Evolutionary conservation across 768 basidiomycete genomes (phyloP).

Genomic region (Naganishia antarctica): DNA sequence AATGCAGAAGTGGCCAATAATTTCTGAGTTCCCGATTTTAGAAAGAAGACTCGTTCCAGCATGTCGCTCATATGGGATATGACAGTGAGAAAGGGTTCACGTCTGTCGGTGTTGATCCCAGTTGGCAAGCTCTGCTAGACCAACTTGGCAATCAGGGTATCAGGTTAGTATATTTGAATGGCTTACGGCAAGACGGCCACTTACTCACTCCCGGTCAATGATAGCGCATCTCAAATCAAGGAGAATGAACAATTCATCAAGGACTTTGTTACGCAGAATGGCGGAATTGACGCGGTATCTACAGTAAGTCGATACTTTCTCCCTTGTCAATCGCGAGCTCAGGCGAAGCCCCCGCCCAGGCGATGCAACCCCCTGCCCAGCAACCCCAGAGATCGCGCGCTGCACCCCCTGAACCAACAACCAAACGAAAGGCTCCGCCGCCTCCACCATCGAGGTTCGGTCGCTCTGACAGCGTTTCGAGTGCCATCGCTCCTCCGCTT

Average conservation of each 20-base stretch:
- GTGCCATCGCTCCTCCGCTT: slow-evolving; percentile 28
- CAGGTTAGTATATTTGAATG: slow-evolving; percentile 38
- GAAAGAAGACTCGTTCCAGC: slow-evolving; percentile 62
- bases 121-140: slow-evolving; percentile 71
- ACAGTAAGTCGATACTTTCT: background rate
- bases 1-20: too few relatives aligned
- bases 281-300: slow-evolving; percentile 46
- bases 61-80: slow-evolving; percentile 93
- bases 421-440: slow-evolving; percentile 48
- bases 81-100: slow-evolving; percentile 81
- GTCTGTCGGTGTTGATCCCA: slow-evolving; percentile 78
- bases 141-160: slow-evolving; percentile 65
- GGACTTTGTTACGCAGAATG: slow-evolving; percentile 63
- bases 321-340: background rate
- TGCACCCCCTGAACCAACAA: slow-evolving; percentile 56
- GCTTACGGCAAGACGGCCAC: slow-evolving; percentile 36
- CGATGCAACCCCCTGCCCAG: slow-evolving; percentile 43
- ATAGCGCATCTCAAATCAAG: slow-evolving; percentile 57
- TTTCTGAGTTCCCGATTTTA: slow-evolving; percentile 14
- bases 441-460: slow-evolving; percentile 46
- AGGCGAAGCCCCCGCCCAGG: slow-evolving; percentile 28
- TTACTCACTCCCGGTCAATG: background rate
- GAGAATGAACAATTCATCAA: slow-evolving; percentile 86
- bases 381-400: background rate
- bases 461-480: slow-evolving; percentile 11